Evolutionary conservation across 805 yeast genomes (phyloP), one percentile per base, ranked within the genome.

Genomic region (Metschnikowia colocasiae): DNA sequence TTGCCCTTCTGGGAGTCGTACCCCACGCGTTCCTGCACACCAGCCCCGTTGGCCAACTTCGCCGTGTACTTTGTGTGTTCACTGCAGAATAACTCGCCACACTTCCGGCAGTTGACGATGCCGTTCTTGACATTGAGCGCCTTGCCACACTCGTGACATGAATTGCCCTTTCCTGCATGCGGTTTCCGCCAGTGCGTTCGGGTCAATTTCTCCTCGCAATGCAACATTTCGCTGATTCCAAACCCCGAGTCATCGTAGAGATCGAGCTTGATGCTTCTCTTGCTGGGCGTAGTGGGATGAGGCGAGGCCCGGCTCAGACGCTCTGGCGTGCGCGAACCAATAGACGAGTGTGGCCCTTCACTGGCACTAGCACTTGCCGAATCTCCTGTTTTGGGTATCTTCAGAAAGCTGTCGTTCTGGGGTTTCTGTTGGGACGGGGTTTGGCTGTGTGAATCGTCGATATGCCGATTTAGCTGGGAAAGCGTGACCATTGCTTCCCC

Each of bases 41-140:
- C 18, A n/a, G 12, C 15, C 2, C 66, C 56, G n/a, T 62, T 56
- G 50, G 76, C 64, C 15, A 89, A 65, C 56, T 74, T 78, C 38
- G 81, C 73, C 44, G 74, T 69, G 55, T 72, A 81, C 43, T 67
- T 60, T 3, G 89, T 71, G 64, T 90, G 96, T 25, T 61, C 63
- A 49, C 76, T 75, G 61, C 97, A 89, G 59, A 65, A 87, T 15
- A 89, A 61, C 22, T 70, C 59, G 0, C 96, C 96, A 66, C 96
- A 90, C 54, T 77, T 78, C 20, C 92, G 67, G 63, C 96, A 87
- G 60, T 88, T 84, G 5, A 80, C 79, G 2, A 75, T 63, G 0
- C 86, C 87, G 53, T 74, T 77, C 48, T 80, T 76, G 23, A 78
- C 67, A 42, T 67, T 74, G 32, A 85, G 65, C 4, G 50, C 55